phyloP scores from a whole-genome alignment of 345 rosid genomes.

The Aegle marmelos region DNA sequence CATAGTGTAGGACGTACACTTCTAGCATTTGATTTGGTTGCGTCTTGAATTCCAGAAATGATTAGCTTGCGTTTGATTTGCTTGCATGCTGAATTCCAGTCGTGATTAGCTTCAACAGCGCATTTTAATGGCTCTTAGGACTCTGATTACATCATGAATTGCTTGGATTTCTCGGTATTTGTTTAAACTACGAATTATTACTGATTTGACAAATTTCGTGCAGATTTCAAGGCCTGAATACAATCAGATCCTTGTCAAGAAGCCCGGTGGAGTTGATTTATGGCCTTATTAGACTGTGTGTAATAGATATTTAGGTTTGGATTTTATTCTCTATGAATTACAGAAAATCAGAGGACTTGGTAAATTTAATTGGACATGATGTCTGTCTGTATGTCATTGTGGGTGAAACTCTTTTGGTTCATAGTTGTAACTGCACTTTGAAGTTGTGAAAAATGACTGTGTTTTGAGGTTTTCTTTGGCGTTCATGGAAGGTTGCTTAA shows the following conservation, averaged over 20 bases:
- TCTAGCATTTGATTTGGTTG: not conserved
- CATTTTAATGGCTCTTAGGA: not conserved
- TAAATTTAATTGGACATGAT: not conserved
- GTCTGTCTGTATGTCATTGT: not conserved
- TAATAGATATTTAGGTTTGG: not conserved
- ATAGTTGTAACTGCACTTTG: not conserved
- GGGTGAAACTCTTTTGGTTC: not conserved
- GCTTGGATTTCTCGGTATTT: not conserved
- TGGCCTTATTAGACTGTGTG: slow-evolving; percentile 39
- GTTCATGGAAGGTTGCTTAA: not conserved
- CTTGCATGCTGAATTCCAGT: not conserved
- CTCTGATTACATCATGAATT: not conserved
- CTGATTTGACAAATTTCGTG: slow-evolving; percentile 3
- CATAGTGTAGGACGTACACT: not conserved
- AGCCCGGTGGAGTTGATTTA: slow-evolving; percentile 51
- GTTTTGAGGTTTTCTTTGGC: not conserved
- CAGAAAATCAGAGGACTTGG: not conserved
- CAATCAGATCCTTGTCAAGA: slow-evolving; percentile 64
- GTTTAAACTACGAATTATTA: not conserved
- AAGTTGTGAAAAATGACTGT: not conserved
- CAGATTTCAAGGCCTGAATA: slow-evolving; percentile 66
- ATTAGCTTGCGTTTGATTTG: not conserved
- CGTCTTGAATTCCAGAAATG: not conserved
- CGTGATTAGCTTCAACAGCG: not conserved
- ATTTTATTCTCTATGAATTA: not conserved